Conservation (phyloP, 148 eudicot species). For the Camellia japonica region DNA sequence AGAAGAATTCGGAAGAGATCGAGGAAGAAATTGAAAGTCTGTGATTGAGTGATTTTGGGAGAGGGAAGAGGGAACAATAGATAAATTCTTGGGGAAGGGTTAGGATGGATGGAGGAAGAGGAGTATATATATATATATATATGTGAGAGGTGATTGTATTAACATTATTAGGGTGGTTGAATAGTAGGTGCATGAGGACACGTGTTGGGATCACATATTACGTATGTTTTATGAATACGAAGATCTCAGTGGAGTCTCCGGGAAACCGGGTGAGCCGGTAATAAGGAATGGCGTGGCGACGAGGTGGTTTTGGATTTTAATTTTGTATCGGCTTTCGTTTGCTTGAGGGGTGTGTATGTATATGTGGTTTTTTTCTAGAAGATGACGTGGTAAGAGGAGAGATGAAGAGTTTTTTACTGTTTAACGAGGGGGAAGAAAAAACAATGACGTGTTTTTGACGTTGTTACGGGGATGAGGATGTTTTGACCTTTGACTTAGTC, state of each 20-base stretch:
- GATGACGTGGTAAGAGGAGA: neutral
- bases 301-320: too few species aligned
- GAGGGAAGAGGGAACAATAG: neutral
- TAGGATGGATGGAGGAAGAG: neutral
- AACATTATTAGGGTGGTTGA: neutral
- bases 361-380: neutral
- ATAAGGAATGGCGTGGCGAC: neutral
- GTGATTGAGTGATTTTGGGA: neutral
- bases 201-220: neutral
- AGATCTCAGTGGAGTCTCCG: neutral
- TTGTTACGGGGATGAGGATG: neutral
- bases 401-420: neutral
- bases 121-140: neutral
- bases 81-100: neutral
- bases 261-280: neutral
- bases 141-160: neutral
- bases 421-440: neutral
- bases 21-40: neutral
- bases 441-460: neutral
- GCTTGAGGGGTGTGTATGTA: neutral
- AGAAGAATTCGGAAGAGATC: neutral
- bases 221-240: neutral
- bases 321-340: too few species aligned
- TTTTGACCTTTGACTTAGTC: neutral
- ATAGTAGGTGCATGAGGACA: neutral